Conservation (phyloP, 495 filamentous ascomycete genomes). For the Immersiella caudata region DNA sequence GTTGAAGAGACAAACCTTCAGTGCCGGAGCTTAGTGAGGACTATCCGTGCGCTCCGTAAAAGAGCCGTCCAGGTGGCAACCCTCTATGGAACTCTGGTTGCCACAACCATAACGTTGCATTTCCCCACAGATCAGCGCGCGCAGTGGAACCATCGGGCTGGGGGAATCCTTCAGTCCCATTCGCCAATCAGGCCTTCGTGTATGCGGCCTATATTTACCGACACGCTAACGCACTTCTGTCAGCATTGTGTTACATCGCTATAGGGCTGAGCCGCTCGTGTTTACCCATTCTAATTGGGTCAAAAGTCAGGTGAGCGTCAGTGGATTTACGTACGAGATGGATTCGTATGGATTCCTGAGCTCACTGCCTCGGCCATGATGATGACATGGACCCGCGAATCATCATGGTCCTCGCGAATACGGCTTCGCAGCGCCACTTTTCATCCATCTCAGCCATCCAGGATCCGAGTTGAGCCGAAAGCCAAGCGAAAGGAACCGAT, state of each 20-base stretch:
- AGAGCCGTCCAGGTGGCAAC: too few species aligned
- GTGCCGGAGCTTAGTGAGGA: too few species aligned
- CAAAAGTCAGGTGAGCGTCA: background rate
- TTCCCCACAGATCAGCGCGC: background rate
- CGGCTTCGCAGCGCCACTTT: background rate
- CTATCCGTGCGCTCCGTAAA: too few species aligned
- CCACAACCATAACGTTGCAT: background rate
- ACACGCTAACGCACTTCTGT: background rate
- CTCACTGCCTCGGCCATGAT: background rate
- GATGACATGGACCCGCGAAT: background rate
- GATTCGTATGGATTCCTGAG: background rate
- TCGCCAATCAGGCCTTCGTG: background rate
- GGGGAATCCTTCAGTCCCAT: background rate
- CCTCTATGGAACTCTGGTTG: too few species aligned
- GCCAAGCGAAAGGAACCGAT: too few species aligned
- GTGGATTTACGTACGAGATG: background rate
- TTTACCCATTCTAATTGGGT: background rate
- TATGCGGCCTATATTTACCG: background rate
- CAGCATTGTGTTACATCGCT: background rate
- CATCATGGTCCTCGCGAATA: background rate
- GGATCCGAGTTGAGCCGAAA: too few species aligned
- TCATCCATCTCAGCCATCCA: background rate
- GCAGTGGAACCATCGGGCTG: background rate
- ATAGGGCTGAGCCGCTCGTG: background rate
- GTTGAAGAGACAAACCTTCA: too few species aligned